Evolutionary conservation across 2,329 filamentous ascomycete genomes (phyloP).

Genomic region (Aspergillus melleus): DNA sequence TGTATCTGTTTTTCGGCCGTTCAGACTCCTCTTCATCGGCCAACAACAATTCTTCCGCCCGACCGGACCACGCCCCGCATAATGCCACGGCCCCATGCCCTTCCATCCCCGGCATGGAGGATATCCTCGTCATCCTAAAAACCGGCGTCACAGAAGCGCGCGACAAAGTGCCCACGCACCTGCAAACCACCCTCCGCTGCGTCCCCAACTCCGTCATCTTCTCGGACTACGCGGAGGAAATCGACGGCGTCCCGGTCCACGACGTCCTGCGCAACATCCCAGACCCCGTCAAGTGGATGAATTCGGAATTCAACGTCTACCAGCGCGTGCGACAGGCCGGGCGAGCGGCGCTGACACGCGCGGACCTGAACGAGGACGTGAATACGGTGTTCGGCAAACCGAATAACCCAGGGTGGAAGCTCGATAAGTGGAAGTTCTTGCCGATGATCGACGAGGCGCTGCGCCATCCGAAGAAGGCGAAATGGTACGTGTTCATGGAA

Average conservation of each 20-base stretch:
- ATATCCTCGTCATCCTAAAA: constrained; percentile 59
- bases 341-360: constrained; percentile 37
- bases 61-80: neutral
- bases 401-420: constrained; percentile 50
- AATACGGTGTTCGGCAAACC: constrained; percentile 36
- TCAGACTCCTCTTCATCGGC: neutral
- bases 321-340: constrained; percentile 45
- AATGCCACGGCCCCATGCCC: constrained; percentile 23
- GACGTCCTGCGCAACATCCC: constrained; percentile 52
- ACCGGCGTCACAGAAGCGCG: constrained; percentile 60
- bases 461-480: constrained; percentile 41
- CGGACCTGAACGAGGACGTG: constrained; percentile 28
- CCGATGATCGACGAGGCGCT: constrained; percentile 53
- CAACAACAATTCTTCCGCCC: neutral
- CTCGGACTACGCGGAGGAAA: constrained; percentile 56
- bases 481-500: constrained; percentile 61
- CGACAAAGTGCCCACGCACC: constrained; percentile 56
- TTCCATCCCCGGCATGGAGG: constrained; percentile 41
- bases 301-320: constrained; percentile 53
- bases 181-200: constrained; percentile 56
- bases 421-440: constrained; percentile 60
- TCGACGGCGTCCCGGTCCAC: constrained; percentile 51
- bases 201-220: constrained; percentile 58
- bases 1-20: neutral
- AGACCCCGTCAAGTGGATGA: constrained; percentile 31